Percentiles rank a stretch among this genome's conserved stretches.
Evolutionary conservation across 805 yeast genomes (phyloP).

Genomic region (Ogataea haglerorum): DNA sequence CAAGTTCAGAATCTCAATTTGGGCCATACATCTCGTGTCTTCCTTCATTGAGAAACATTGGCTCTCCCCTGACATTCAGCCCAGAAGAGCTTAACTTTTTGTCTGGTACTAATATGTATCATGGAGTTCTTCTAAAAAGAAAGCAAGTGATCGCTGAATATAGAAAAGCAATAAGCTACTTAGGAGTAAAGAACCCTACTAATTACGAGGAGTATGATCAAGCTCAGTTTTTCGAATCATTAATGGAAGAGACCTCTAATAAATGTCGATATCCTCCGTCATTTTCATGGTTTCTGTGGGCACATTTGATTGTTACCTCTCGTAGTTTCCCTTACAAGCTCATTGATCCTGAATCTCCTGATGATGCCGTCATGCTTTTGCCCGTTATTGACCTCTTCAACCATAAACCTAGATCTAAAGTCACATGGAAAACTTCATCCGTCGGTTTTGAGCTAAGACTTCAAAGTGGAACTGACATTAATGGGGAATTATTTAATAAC

Average conservation of each 20-base stretch:
- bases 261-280: constrained; percentile 18
- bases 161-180: constrained; percentile 22
- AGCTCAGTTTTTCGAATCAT: constrained; percentile 4
- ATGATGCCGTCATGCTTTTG: constrained; percentile 48
- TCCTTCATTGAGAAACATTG: constrained; percentile 43
- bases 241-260: constrained; percentile 30
- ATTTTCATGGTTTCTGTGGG: constrained; percentile 71
- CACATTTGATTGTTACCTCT: constrained; percentile 65
- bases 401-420: constrained; percentile 59
- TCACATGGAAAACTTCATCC: constrained; percentile 52
- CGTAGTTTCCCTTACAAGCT: constrained; percentile 78
- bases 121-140: constrained; percentile 45
- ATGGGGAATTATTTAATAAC: constrained; percentile 62
- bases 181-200: neutral
- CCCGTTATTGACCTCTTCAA: constrained; percentile 81
- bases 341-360: constrained; percentile 28
- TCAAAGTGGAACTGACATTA: constrained; percentile 1
- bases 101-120: constrained; percentile 59
- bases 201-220: constrained; percentile 9
- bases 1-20: neutral
- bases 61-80: constrained; percentile 64
- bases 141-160: constrained; percentile 52
- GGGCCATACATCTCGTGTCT: constrained; percentile 45
- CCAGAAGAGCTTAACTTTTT: constrained; percentile 45
- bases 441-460: constrained; percentile 15